Evolutionary conservation across 1,139 yeast species (phyloP), one percentile per base, ranked within the genome.

Genomic region (Candida labiduridarum): DNA sequence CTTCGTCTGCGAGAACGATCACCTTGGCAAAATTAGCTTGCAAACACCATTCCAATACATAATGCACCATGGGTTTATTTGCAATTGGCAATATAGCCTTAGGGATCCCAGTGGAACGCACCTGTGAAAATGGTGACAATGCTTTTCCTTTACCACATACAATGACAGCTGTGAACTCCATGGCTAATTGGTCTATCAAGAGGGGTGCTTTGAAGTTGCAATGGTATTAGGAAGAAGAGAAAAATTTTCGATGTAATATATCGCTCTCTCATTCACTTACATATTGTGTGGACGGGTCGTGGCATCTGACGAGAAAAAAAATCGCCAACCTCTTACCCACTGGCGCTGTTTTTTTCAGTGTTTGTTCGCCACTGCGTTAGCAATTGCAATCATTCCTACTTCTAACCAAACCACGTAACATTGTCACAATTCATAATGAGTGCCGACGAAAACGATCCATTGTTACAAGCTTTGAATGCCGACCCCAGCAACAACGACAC

Each of bases 131-230:
- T 0, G 98, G 98, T 12, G 82, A 67, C 58, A 94, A 73, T 43
- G 79, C 77, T 33, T 78, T 77, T 18, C 98, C 98, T 48, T 80
- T 83, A 5, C 98, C 98, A 69, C 98, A 92, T 53, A 90, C 80
- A 30, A 94, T 82, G 44, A 92, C 79, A 0, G 97, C 98, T 61
- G 92, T 96, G 66, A 91, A 87, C 71, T 91, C 97, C 97, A 91
- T 90, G n/a, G 19, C 39, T 27, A 15, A 19, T 38, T 8, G 30
- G 25, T 22, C 4, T 22, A 11, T 30, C 36, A 25, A 14, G 9
- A 4, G 12, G 11, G 10, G 44, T 10, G 41, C 12, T n/a, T 16
- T n/a, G 22, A 11, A 16, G 15, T n/a, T 10, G 18, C 7, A 18
- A 36, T 12, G 9, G 9, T 14, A 19, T 18, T 27, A 14, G 11